phyloP scores from a whole-genome alignment of 2,329 filamentous ascomycete genomes.

The Neodidymelliopsis sp. region DNA sequence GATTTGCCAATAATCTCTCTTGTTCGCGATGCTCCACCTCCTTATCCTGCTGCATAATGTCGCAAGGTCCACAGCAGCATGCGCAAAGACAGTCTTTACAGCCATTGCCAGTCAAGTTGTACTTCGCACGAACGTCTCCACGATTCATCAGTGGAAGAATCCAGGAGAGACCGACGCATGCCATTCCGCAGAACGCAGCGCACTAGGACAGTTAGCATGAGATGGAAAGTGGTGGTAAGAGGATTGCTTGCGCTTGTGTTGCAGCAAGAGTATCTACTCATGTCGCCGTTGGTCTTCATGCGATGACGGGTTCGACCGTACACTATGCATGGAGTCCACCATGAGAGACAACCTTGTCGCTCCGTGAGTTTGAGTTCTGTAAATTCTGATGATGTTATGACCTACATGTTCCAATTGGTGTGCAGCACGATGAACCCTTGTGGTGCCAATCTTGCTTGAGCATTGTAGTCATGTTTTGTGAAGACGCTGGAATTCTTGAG shows the following conservation, averaged over 20 bases:
- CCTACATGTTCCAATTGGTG: constrained; percentile 42
- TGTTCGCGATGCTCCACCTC: constrained; percentile 34
- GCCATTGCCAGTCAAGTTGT: constrained; percentile 40
- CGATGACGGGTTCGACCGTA: constrained; percentile 44
- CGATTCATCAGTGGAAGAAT: constrained; percentile 44
- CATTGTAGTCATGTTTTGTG: constrained; percentile 27
- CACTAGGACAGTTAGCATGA: constrained; percentile 36
- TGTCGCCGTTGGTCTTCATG: constrained; percentile 36
- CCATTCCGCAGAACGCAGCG: constrained; percentile 34
- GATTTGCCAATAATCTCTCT: constrained; percentile 19
- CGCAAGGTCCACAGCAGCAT: constrained; percentile 45
- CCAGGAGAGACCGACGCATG: constrained; percentile 36
- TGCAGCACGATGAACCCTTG: constrained; percentile 39
- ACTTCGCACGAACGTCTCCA: constrained; percentile 42
- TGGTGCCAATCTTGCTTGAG: constrained; percentile 42
- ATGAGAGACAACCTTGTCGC: constrained; percentile 38
- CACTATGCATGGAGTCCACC: constrained; percentile 44
- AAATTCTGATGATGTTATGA: neutral
- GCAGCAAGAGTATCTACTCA: constrained; percentile 38
- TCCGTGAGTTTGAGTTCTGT: neutral
- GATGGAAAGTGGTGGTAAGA: neutral
- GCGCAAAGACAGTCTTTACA: constrained; percentile 46
- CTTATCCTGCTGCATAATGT: constrained; percentile 46
- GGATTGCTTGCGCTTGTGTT: constrained; percentile 33
- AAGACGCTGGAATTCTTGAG: neutral